Evolutionary conservation across 73 alveolate genomes (phyloP), one percentile per base, ranked within the genome.

Genomic region (Loxodes magnus): DNA sequence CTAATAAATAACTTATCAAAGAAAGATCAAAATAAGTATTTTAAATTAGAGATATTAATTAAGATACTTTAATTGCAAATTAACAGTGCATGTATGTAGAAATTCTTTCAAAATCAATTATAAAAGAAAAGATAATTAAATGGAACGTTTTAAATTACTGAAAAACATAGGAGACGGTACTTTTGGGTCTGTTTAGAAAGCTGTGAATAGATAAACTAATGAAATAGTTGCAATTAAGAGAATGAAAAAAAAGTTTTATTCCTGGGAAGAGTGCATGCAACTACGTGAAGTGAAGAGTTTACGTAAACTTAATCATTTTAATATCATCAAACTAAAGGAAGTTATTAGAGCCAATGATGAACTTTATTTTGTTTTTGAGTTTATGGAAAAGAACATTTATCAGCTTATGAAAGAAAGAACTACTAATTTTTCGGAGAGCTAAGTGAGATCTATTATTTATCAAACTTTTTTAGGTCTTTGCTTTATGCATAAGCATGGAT

Each of bases 401-500:
- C 76, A 88, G 42, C 60, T 88, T 74, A 88, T 89, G 78, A 92
- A 92, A 67, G 93, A 76, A 36, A 74, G 88, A 24, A 75, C 82
- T 31, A 70, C 83, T 36, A 82, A 78, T 17, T 74, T 88, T 30
- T 79, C 87, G 34, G 99, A 92, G 51, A 64, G 52, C 25, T 63
- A 82, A 52, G 77, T 88, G 25, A 46, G 93, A 39, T 83, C 84
- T 49, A 84, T 92, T 6, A 65, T 84, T 4, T 82, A 77, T 58
- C 88, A 92, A 58, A 88, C 96, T 3, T 43, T 92, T 48, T 61
- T 67, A 48, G 99, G 99, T 20, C 51, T 96, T 24, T 92, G 97
- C 24, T 90, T 85, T 60, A 93, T 96, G 98, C 99, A 96, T 72
- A 96, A 96, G 75, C 98, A 96, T 71, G 98, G 99, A 17, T 96